phyloP scores from a whole-genome alignment of 169 alveolate species.

The Eimeria maxima region DNA sequence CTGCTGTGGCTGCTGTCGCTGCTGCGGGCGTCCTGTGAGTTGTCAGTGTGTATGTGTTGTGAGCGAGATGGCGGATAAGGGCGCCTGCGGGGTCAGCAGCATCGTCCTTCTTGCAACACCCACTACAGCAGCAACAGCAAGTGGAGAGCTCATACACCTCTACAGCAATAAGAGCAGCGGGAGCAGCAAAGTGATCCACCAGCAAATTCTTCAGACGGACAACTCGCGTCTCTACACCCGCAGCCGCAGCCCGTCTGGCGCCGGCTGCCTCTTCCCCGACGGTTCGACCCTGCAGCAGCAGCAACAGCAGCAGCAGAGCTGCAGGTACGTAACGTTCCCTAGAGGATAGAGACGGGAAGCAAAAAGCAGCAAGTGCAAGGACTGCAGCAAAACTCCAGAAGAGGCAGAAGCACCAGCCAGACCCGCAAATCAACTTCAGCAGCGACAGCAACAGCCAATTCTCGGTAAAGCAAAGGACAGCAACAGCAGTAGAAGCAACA shows the following conservation, averaged over 20 bases:
- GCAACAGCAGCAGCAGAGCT: background rate
- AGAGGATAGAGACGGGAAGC: too few relatives aligned
- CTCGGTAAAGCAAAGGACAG: too few relatives aligned
- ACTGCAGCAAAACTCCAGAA: background rate
- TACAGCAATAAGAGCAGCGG: slow-evolving; percentile 69
- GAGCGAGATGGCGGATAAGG: slow-evolving; percentile 1
- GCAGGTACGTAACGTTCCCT: background rate
- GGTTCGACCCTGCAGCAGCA: slow-evolving; percentile 34
- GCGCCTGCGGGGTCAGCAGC: background rate
- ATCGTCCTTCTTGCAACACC: background rate
- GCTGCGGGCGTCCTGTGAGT: too few relatives aligned
- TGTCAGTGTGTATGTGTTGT: background rate
- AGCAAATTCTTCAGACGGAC: slow-evolving; percentile 70
- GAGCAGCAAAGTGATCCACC: slow-evolving; percentile 71
- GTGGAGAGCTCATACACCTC: slow-evolving; percentile 66
- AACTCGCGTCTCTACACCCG: slow-evolving; percentile 39
- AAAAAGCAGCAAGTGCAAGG: background rate
- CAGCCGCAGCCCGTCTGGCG: background rate
- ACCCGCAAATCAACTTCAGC: background rate
- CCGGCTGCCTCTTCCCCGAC: background rate
- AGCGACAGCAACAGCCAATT: slow-evolving; percentile 3
- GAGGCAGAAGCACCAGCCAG: background rate
- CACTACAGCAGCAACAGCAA: slow-evolving; percentile 51
- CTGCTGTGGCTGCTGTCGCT: background rate
- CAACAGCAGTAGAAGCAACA: background rate